These are phyloP conservation scores for Salix udensis DNA, from an alignment of 345 rosid species.

Conservation along the genomic window DNA sequence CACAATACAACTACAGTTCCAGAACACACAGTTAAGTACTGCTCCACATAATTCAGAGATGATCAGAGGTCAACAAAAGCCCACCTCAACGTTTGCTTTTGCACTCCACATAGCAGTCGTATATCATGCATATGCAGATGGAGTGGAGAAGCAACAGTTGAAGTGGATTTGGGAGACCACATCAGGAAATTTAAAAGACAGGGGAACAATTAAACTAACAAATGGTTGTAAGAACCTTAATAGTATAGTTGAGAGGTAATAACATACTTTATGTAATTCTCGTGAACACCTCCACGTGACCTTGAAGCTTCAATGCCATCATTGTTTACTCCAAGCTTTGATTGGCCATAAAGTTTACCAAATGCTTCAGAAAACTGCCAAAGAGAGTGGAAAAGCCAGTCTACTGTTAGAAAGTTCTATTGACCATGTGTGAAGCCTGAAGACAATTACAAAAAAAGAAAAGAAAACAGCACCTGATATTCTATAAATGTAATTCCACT, in stretches of 20 bases:
- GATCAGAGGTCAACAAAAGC: neutral
- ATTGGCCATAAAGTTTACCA: conserved; percentile 87
- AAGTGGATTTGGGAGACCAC: neutral
- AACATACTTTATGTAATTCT: conserved; percentile 81
- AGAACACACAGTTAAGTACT: neutral
- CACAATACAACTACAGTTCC: conserved; percentile 56
- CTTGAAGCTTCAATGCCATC: conserved; percentile 57
- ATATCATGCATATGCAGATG: neutral
- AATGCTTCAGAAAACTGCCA: conserved; percentile 88
- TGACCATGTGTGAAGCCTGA: no score
- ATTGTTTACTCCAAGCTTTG: conserved; percentile 58
- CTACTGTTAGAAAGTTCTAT: no score
- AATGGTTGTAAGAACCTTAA: neutral
- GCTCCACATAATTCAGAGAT: neutral
- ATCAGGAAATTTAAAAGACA: neutral
- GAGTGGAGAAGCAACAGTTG: no score
- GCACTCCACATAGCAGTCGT: neutral
- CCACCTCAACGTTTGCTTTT: neutral
- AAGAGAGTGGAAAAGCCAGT: neutral
- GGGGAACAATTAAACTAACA: neutral
- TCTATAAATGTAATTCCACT: neutral
- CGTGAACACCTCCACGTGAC: conserved; percentile 66
- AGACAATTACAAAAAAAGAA: neutral
- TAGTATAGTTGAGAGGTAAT: neutral
- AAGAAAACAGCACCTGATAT: neutral